Base-by-base conservation (phyloP, 805 yeast genomes). In the Naumovozyma castellii region DNA sequence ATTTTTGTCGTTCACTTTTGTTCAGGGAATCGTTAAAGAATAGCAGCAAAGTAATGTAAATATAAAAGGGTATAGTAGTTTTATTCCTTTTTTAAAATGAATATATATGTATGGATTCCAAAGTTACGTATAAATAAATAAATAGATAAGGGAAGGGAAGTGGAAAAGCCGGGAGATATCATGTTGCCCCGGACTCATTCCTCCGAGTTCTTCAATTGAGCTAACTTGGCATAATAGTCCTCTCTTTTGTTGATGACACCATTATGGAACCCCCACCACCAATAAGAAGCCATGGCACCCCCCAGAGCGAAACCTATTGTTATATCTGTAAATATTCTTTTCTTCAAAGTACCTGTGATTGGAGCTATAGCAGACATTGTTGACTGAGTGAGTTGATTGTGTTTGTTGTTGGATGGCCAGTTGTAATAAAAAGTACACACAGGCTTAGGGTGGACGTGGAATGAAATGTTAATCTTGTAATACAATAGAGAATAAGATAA, bases 211-310 rank as follows among this genome's bases (percentile, higher is more conserved):
- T 82, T 81, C 67, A 78, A 72, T 61, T 79, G 78, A 53, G 87
- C 90, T 62, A 83, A 68, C 54, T 78, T 71, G 47, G 80, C 77
- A 68, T 88, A 88, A 76, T 77, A 86, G 43, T 75, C 78, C 65
- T 88, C 97, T 75, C 96, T 84, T 57, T 68, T 72, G 50, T 72
- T 72, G 42, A 84, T 82, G 45, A 71, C 52, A 29, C 78, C 75
- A 71, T 75, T 79, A 81, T 88, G 97, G 76, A 66, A 71, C 20
- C 76, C 84, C 75, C 78, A 77, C 85, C 95, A 82, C 92, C 90
- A 87, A 67, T 72, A 74, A 48, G 72, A 68, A 45, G 80, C 87
- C 57, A 78, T 73, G 31, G 63, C 74, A 43, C 74, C 66, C 42
- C 90, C 90, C 48, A 74, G 51, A 45, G 69, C 54, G 66, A 76